These are phyloP conservation scores for Babesia sp. DNA, from an alignment of 169 alveolate genomes.

Conservation along the genomic window DNA sequence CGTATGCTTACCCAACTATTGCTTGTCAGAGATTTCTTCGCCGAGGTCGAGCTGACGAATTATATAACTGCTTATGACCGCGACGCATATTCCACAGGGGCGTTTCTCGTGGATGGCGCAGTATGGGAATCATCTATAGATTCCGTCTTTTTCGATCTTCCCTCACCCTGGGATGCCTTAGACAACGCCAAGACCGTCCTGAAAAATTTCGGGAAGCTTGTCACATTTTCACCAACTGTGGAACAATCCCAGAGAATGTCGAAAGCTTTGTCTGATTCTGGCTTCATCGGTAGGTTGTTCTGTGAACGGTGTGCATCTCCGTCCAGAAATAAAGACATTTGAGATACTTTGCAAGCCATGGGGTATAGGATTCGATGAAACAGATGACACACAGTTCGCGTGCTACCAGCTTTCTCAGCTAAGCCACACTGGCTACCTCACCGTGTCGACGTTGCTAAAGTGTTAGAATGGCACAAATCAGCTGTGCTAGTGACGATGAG, in stretches of 20 bases:
- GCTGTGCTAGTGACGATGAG: not conserved
- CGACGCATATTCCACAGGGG: constrained; percentile 53
- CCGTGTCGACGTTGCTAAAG: constrained; percentile 53
- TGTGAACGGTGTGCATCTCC: not conserved
- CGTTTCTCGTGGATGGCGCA: constrained; percentile 57
- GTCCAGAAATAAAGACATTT: constrained; percentile 79
- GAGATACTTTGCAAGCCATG: constrained; percentile 84
- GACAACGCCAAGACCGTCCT: constrained; percentile 73
- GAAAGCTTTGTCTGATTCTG: constrained; percentile 57
- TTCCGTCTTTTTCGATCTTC: constrained; percentile 87
- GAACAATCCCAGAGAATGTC: constrained; percentile 85
- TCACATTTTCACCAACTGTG: constrained; percentile 86
- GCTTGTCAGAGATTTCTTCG: constrained; percentile 80
- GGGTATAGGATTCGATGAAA: constrained; percentile 75
- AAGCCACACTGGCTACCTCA: constrained; percentile 67
- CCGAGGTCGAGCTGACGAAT: constrained; percentile 65
- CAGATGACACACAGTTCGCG: constrained; percentile 9
- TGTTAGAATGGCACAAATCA: not conserved
- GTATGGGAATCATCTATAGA: constrained; percentile 68
- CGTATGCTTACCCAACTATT: constrained; percentile 30
- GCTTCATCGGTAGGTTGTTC: constrained; percentile 36
- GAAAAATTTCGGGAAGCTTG: constrained; percentile 81
- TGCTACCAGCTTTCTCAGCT: constrained; percentile 61
- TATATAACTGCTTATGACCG: constrained; percentile 53
- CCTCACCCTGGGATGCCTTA: constrained; percentile 89